Base-by-base conservation (phyloP, 106 monocot species). In the Triglochin maritima region DNA sequence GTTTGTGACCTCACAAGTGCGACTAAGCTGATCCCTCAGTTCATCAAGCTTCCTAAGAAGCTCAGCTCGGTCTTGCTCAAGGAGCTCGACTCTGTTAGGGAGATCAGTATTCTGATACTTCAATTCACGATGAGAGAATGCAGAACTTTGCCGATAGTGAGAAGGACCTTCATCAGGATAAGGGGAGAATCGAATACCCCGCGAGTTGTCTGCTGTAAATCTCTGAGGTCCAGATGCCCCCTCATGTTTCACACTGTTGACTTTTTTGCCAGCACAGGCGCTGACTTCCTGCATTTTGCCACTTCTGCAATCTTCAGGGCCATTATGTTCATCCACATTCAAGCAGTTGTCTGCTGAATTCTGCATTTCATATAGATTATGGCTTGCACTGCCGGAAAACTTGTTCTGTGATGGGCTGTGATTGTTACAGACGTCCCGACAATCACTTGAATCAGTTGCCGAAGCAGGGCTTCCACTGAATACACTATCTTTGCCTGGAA, bases 41-140 rank as follows among this genome's bases (percentile, higher is more conserved):
- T 92, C 98, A 84, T 92, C 98, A 13, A 99, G 84, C 74, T 89
- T 86, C 46, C 79, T 84, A 62, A 92, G 65, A 69, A 99, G 76
- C 55, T 86, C 86, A 4, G 74, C 83, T 48, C 76, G 72, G 62
- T 98, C 91, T 73, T 88, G 83, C 51, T 81, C 84, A 41, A 79
- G 71, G 61, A 56, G 49, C 60, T 74, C 82, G 70, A 77, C 74
- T 62, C 80, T 70, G 48, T 52, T 67, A 56, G 79, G 49, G 7
- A 59, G 43, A 47, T 81, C 80, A 9, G 43, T 3, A 9, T 69
- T 82, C 13, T 62, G 51, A 65, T 59, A 75, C 12, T 72, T 65
- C 53, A 46, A 64, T 50, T 46, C 46, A 11, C 44, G 44, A 42
- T 46, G 29, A 5, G 17, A 41, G 57, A 67, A 42, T 6, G 17